Conservation (phyloP, 2,329 filamentous ascomycete species). For the Hypoxylon sp. region DNA sequence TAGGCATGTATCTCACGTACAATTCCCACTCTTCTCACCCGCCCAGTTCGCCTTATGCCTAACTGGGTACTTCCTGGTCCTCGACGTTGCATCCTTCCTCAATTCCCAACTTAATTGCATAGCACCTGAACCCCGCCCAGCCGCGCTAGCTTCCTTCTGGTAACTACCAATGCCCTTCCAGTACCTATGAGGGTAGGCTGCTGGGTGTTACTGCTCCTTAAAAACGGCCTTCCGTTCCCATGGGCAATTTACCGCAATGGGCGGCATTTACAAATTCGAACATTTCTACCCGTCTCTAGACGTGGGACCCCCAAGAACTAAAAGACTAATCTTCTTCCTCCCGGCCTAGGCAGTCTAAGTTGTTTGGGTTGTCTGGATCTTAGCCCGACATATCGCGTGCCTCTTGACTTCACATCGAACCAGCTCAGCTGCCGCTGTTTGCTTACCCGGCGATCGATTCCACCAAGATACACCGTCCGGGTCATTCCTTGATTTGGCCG, state of each 20-base stretch:
- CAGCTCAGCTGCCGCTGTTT: constrained; percentile 23
- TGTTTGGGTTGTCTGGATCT: neutral
- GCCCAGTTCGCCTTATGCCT: constrained; percentile 25
- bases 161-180: constrained; percentile 40
- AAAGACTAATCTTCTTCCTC: constrained; percentile 41
- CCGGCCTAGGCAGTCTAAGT: constrained; percentile 14
- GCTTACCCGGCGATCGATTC: constrained; percentile 34
- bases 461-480: constrained; percentile 32
- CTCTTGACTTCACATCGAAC: constrained; percentile 16
- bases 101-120: constrained; percentile 42
- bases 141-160: constrained; percentile 42
- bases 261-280: constrained; percentile 47
- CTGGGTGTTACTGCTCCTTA: constrained; percentile 37
- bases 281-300: constrained; percentile 38
- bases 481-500: constrained; percentile 37
- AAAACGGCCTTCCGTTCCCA: constrained; percentile 43
- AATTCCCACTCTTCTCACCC: constrained; percentile 5
- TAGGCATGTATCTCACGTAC: constrained; percentile 13
- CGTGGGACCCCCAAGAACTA: constrained; percentile 30
- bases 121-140: constrained; percentile 45
- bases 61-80: constrained; percentile 29
- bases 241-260: constrained; percentile 49
- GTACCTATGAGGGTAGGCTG: constrained; percentile 24
- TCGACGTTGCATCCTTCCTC: constrained; percentile 33
- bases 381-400: constrained; percentile 30